Conservation (phyloP, 2,329 filamentous ascomycete genomes). For the Cladosporium sp. region DNA sequence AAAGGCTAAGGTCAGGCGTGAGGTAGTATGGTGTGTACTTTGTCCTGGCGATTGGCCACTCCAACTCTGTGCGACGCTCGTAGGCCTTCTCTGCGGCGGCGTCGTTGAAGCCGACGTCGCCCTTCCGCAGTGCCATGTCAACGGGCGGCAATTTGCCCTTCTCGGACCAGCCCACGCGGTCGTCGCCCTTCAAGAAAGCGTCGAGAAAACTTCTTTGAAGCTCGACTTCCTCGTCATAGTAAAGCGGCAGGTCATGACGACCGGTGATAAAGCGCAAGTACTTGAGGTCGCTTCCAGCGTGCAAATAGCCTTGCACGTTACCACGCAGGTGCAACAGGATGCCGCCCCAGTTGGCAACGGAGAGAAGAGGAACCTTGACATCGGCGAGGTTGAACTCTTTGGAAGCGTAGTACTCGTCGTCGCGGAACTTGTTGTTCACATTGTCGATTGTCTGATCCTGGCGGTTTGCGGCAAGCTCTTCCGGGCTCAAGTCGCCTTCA, state of each 20-base stretch:
- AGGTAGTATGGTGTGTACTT: slow-evolving; percentile 64
- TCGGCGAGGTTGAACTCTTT: slow-evolving; percentile 66
- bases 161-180: slow-evolving; percentile 60
- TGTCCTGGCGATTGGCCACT: slow-evolving; percentile 68
- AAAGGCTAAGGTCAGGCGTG: slow-evolving; percentile 48
- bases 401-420: slow-evolving; percentile 63
- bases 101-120: slow-evolving; percentile 67
- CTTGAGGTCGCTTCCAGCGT: slow-evolving; percentile 66
- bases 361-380: slow-evolving; percentile 66
- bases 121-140: slow-evolving; percentile 62
- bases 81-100: slow-evolving; percentile 60
- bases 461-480: slow-evolving; percentile 53
- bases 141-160: slow-evolving; percentile 62
- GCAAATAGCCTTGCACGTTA: slow-evolving; percentile 65
- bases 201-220: slow-evolving; percentile 68
- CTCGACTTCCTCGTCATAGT: slow-evolving; percentile 68
- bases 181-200: slow-evolving; percentile 69
- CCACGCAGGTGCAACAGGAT: slow-evolving; percentile 68
- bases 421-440: slow-evolving; percentile 56
- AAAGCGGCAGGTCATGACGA: slow-evolving; percentile 71
- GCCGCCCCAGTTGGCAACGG: slow-evolving; percentile 70
- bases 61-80: slow-evolving; percentile 55
- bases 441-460: slow-evolving; percentile 45
- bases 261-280: slow-evolving; percentile 70
- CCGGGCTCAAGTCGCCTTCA: slow-evolving; percentile 59